phyloP scores from a whole-genome alignment of 2,329 filamentous ascomycete genomes.

The Monosporascus ibericus region DNA sequence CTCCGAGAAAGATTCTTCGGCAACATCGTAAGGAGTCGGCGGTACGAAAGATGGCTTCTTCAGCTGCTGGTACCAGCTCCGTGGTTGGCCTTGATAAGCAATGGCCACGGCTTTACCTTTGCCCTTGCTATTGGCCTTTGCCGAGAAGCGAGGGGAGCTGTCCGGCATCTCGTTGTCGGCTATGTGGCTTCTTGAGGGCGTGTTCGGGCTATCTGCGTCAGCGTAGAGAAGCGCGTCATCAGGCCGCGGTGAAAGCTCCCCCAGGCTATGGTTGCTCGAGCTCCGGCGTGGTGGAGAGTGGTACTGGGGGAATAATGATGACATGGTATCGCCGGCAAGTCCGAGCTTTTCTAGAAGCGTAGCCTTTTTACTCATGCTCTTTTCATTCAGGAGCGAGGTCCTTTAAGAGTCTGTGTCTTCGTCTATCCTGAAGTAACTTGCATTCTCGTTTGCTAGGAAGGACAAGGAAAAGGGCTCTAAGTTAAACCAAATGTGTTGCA shows the following conservation, averaged over 20 bases:
- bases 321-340: constrained; percentile 16
- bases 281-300: constrained; percentile 11
- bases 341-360: constrained; percentile 21
- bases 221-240: constrained; percentile 20
- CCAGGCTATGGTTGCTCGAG: constrained; percentile 22
- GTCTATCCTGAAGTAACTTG: neutral
- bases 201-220: constrained; percentile 4
- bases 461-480: too few relatives aligned
- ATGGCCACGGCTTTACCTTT: constrained; percentile 16
- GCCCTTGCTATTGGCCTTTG: constrained; percentile 1
- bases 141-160: neutral
- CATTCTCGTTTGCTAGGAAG: too few relatives aligned
- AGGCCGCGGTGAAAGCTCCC: constrained; percentile 23
- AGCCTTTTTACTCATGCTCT: constrained; percentile 19
- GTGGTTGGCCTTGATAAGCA: constrained; percentile 6
- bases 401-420: neutral
- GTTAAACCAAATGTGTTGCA: too few relatives aligned
- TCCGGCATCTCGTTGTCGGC: neutral
- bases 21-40: constrained; percentile 11
- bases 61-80: constrained; percentile 5
- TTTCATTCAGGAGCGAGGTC: neutral
- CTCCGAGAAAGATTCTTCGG: constrained; percentile 17
- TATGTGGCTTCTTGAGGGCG: constrained; percentile 1
- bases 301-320: constrained; percentile 15
- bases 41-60: constrained; percentile 4